Base-by-base conservation (phyloP, 805 yeast species). In the Suhomyces prunicola region DNA sequence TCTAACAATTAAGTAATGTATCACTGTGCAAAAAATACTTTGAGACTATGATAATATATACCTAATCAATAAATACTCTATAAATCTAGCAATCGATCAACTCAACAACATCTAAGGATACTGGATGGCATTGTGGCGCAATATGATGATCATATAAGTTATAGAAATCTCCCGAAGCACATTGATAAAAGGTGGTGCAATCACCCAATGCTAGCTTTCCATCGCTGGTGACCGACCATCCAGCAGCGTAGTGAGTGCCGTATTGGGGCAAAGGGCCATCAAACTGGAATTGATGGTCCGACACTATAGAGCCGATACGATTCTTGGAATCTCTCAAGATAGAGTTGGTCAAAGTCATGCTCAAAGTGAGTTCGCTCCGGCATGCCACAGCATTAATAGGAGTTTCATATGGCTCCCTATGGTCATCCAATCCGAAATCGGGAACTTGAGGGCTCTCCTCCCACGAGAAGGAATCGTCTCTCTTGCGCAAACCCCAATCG, bases 181-280 rank as follows among this genome's bases (percentile, higher is more conserved):
- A 74, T 56, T 72, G 78, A 57, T 60, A 73, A 52, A 74, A 74
- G 41, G 58, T 56, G 5, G 69, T 62, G 4, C 63, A 56, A 45
- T 62, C 50, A 15, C 77, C 77, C 47, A 72, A 60, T 2, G 69
- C 66, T 54, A 74, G 65, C 55, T 65, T 63, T 8, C 77, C 77
- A 6, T 62, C 48, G 1, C 50, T 45, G 3, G 73, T 68, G 24
- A 73, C 64, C 39, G 69, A 67, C 78, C 78, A 74, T 2, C 75
- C 75, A 26, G 71, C 68, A 27, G 75, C 74, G 48, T 68, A 72
- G 13, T 71, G 52, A 12, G 76, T 58, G 15, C 76, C 77, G 53
- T 65, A 60, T 54, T 72, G 77, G 15, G 77, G 77, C 8, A 69
- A 62, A 6, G 77, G 76, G 1, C 76, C 77, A 54, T 74, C 78